Conservation (phyloP, 306 rosid species). For the Hippophae gyantsensis region DNA sequence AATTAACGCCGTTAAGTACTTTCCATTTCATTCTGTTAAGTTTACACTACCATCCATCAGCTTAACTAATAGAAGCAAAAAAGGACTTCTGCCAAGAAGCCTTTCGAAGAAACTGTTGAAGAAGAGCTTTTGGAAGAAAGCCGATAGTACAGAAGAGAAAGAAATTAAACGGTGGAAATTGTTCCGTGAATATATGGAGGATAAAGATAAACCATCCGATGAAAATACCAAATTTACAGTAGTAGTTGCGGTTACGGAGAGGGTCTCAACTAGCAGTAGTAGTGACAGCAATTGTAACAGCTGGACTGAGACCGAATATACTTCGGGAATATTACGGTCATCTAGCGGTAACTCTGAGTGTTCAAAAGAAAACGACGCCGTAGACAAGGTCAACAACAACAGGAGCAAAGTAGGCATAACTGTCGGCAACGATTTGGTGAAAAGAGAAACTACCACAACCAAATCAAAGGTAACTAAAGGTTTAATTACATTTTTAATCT, state of each 20-base stretch:
- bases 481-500: not conserved
- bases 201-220: slow-evolving; percentile 19
- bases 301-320: slow-evolving; percentile 56
- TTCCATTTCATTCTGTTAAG: slow-evolving; percentile 27
- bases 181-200: slow-evolving; percentile 22
- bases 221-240: slow-evolving; percentile 3
- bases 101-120: slow-evolving; percentile 44
- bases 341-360: slow-evolving; percentile 22
- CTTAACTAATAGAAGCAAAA: slow-evolving; percentile 9
- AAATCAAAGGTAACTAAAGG: slow-evolving; percentile 28
- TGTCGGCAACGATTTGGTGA: slow-evolving; percentile 27
- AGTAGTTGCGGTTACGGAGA: not conserved
- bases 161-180: slow-evolving; percentile 26
- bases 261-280: slow-evolving; percentile 8
- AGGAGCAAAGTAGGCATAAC: slow-evolving; percentile 11
- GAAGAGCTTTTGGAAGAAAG: slow-evolving; percentile 40
- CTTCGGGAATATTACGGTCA: slow-evolving; percentile 14
- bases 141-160: not conserved
- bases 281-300: slow-evolving; percentile 27
- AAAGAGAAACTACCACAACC: slow-evolving; percentile 1
- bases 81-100: slow-evolving; percentile 30
- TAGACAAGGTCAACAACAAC: slow-evolving; percentile 3
- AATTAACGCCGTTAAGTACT: slow-evolving; percentile 38
- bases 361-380: slow-evolving; percentile 24
- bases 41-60: not conserved